These are phyloP conservation scores for Acanthamoeba culbertsoni DNA, from an alignment of 208 protist genomes.

Conservation along the genomic window DNA sequence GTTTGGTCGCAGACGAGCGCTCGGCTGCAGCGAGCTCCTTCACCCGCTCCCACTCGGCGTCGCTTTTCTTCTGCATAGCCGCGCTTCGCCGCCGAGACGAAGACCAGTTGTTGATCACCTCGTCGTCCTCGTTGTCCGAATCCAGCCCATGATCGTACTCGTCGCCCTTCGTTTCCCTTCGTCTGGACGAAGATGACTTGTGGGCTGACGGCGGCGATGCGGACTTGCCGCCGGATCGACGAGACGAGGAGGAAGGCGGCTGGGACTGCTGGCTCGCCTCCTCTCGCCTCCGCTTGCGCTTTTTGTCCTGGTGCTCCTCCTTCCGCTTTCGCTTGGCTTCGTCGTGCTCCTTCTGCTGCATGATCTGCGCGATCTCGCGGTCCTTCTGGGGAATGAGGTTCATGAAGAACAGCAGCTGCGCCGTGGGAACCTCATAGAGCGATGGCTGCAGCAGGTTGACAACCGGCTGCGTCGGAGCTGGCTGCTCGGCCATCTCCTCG, in stretches of 20 bases:
- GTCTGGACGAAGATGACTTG: neutral
- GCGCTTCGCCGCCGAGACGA: neutral
- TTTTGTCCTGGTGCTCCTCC: neutral
- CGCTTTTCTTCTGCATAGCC: conserved; percentile 16
- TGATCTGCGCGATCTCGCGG: conserved; percentile 18
- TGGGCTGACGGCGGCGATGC: too few species aligned
- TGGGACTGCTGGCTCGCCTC: neutral
- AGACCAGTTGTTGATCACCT: neutral
- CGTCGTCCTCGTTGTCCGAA: neutral
- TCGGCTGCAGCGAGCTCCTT: neutral
- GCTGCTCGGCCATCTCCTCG: neutral
- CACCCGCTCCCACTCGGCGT: neutral
- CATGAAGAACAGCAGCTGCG: conserved; percentile 44
- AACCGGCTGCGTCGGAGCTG: neutral
- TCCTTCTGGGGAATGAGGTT: conserved; percentile 41
- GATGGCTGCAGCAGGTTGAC: neutral
- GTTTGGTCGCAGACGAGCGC: neutral
- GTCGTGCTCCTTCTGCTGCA: neutral
- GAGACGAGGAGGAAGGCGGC: neutral
- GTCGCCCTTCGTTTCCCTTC: neutral
- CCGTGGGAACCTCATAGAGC: conserved; percentile 14
- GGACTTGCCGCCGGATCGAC: neutral
- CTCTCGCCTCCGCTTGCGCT: neutral
- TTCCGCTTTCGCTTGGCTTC: neutral
- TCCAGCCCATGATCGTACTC: neutral